Percentiles rank a stretch among this genome's conserved stretches.
Conservation (phyloP, 179 eudicot species). For the Silene vulgaris region DNA sequence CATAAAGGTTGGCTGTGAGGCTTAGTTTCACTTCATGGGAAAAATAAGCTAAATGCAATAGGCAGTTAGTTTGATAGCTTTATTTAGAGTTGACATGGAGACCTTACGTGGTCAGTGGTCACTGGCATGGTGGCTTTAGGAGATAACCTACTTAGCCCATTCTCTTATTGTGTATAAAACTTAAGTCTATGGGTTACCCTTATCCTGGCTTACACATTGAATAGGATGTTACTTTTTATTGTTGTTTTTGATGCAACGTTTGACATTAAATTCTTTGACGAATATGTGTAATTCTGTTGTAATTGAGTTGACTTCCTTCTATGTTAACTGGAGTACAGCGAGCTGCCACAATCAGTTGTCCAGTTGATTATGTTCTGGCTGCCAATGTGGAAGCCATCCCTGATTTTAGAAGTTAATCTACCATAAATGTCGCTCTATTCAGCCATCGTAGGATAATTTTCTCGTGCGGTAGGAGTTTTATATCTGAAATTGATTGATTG, state of each 20-base stretch:
- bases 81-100: not conserved
- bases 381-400: not conserved
- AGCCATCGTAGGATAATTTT: not conserved
- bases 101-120: not conserved
- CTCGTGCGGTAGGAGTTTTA: not conserved
- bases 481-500: constrained; percentile 1
- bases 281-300: not conserved
- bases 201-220: not conserved
- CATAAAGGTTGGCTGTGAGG: too few relatives aligned
- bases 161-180: not conserved
- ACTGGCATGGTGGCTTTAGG: not conserved
- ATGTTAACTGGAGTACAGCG: not conserved
- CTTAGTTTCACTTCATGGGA: too few relatives aligned
- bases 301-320: not conserved
- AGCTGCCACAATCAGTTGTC: not conserved
- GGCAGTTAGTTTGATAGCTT: not conserved
- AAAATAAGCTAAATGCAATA: too few relatives aligned
- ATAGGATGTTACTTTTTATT: not conserved
- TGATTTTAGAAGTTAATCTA: not conserved
- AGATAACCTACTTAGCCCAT: not conserved
- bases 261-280: not conserved
- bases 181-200: not conserved
- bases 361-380: not conserved
- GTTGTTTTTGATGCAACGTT: not conserved
- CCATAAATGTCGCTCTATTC: not conserved